These are phyloP conservation scores for Colletotrichum cordylinicola DNA, from an alignment of 2,329 filamentous ascomycete species.

Conservation along the genomic window DNA sequence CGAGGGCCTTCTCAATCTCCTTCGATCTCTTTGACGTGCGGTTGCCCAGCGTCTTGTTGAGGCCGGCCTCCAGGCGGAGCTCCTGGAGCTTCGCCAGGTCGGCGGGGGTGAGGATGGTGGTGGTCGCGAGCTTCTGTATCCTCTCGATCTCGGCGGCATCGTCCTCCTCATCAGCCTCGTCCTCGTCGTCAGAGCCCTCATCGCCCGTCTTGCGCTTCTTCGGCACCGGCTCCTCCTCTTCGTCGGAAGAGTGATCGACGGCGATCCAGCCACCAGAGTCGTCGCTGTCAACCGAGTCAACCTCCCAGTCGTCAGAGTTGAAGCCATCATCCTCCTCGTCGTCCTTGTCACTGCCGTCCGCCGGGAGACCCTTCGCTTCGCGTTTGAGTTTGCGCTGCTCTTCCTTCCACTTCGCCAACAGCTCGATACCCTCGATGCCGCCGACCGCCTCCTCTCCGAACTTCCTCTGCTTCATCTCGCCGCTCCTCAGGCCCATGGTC, in stretches of 20 bases:
- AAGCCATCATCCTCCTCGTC: constrained; percentile 66
- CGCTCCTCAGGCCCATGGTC: constrained; percentile 78
- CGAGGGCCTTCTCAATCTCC: constrained; percentile 52
- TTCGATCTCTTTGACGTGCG: constrained; percentile 38
- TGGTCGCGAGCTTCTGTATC: constrained; percentile 83
- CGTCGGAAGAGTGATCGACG: constrained; percentile 83
- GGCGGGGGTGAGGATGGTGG: constrained; percentile 91
- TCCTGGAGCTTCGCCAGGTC: constrained; percentile 95
- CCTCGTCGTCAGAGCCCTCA: constrained; percentile 24
- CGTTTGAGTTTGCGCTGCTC: constrained; percentile 81
- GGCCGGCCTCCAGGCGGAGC: constrained; percentile 74
- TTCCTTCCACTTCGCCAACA: constrained; percentile 92
- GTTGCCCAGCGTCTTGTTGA: constrained; percentile 67
- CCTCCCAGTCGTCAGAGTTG: constrained; percentile 65
- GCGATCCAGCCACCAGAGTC: constrained; percentile 94
- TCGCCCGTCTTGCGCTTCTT: constrained; percentile 44
- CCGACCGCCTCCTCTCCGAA: constrained; percentile 85
- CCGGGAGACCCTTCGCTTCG: constrained; percentile 70
- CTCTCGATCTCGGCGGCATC: constrained; percentile 49
- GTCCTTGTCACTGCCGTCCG: constrained; percentile 66
- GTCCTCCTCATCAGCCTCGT: constrained; percentile 47
- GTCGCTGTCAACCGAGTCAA: constrained; percentile 63
- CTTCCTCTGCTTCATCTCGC: constrained; percentile 75
- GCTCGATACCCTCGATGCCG: constrained; percentile 88
- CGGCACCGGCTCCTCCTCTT: constrained; percentile 72